Percentiles rank a stretch among this genome's conserved stretches.
phyloP scores from a whole-genome alignment of 148 eudicot genomes.

The Rhododendron mucronatum region DNA sequence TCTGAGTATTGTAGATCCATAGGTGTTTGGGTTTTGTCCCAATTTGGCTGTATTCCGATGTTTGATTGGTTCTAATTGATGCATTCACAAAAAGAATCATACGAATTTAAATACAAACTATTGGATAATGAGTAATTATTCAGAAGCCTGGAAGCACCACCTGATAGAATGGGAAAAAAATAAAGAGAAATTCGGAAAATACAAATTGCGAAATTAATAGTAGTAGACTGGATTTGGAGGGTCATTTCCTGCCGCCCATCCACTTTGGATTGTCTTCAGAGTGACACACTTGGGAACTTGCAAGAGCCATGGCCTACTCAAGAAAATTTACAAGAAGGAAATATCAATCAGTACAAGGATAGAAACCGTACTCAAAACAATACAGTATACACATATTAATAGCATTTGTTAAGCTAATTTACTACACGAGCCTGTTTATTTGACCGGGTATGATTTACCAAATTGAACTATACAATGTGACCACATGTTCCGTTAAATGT shows the following conservation, averaged over 20 bases:
- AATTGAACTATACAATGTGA: no score
- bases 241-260: not conserved
- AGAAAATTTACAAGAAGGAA: not conserved
- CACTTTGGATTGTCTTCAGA: constrained; percentile 20
- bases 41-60: no score
- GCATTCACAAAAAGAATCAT: no score
- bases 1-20: no score
- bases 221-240: not conserved
- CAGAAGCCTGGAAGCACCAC: no score
- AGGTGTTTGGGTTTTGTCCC: no score
- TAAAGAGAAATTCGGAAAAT: not conserved
- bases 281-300: constrained; percentile 43
- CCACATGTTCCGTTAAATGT: not conserved
- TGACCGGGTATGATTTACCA: not conserved
- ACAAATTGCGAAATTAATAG: not conserved
- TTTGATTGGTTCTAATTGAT: no score
- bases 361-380: not conserved
- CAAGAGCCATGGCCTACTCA: constrained; percentile 48
- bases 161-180: not conserved
- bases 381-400: no score
- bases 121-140: no score
- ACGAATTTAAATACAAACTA: no score
- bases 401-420: not conserved
- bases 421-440: not conserved
- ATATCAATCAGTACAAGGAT: not conserved